Evolutionary conservation across 2,329 filamentous ascomycete species (phyloP).

Genomic region (Sporothrix luriei): DNA sequence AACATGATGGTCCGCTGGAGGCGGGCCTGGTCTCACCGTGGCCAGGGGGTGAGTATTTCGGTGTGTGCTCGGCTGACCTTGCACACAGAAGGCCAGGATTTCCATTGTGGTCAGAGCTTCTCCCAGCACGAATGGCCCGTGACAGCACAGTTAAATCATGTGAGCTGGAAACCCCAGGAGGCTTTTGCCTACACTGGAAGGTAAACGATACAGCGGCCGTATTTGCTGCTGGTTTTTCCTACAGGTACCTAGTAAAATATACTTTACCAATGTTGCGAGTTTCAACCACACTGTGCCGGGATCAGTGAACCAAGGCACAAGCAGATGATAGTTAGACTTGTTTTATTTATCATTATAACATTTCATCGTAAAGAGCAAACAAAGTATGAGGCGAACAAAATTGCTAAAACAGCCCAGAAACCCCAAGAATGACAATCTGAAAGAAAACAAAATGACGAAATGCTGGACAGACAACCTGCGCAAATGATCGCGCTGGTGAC

Average conservation of each 20-base stretch:
- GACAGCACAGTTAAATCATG: no score
- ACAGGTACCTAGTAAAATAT: no score
- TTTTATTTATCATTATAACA: slow-evolving; percentile 24
- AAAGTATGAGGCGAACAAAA: slow-evolving; percentile 6
- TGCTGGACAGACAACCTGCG: not conserved
- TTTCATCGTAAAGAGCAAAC: slow-evolving; percentile 24
- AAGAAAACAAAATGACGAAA: not conserved
- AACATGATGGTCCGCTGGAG: not conserved
- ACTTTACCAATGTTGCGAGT: no score
- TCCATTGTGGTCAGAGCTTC: not conserved
- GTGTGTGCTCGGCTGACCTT: not conserved
- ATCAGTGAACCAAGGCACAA: not conserved
- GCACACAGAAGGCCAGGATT: not conserved
- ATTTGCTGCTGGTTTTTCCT: no score
- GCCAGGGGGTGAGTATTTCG: not conserved
- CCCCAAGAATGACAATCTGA: slow-evolving; percentile 8
- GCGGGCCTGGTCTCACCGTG: not conserved
- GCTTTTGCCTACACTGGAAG: no score
- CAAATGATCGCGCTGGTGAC: not conserved
- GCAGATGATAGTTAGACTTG: not conserved
- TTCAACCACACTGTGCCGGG: no score
- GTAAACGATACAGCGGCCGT: no score
- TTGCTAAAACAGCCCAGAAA: not conserved
- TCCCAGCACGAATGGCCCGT: not conserved
- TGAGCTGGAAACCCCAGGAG: no score